Percentiles rank a stretch among this genome's conserved stretches.
Conservation (phyloP, 805 yeast genomes). For the Saccharomycodes ludwigii region DNA sequence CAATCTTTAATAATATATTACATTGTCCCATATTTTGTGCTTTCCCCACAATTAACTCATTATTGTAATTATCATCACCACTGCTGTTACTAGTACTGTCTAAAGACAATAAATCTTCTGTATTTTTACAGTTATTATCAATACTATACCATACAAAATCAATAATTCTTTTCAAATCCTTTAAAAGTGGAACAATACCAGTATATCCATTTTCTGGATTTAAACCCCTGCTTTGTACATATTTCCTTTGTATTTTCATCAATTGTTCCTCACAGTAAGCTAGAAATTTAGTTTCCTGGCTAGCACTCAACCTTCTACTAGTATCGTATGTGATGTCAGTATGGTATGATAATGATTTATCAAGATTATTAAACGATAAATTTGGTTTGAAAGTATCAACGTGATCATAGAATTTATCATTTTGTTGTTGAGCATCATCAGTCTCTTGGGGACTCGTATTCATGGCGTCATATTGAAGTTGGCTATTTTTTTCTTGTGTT, state of each 20-base stretch:
- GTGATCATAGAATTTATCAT: too few species aligned
- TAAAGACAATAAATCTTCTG: constrained; percentile 13
- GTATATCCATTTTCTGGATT: constrained; percentile 21
- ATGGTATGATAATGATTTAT: too few species aligned
- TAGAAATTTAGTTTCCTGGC: constrained; percentile 46
- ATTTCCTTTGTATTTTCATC: constrained; percentile 41
- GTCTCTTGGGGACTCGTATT: too few species aligned
- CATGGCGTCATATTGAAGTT: too few species aligned
- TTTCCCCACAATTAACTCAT: constrained; percentile 4
- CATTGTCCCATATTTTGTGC: constrained; percentile 42
- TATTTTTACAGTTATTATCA: constrained; percentile 20
- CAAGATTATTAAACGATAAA: too few species aligned
- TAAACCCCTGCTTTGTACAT: constrained; percentile 31
- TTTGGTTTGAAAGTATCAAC: too few species aligned
- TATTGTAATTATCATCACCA: background rate
- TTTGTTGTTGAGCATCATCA: too few species aligned
- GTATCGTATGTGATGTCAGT: constrained; percentile 1
- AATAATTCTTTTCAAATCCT: constrained; percentile 35
- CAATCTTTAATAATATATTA: constrained; percentile 46
- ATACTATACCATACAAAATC: constrained; percentile 55
- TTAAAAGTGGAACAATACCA: constrained; percentile 24
- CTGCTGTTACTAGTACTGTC: constrained; percentile 5
- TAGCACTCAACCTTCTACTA: constrained; percentile 23
- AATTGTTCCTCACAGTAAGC: constrained; percentile 43
- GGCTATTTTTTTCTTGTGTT: too few species aligned